Percentiles rank a stretch among this genome's conserved stretches.
Conservation (phyloP, 1,284 basidiomycete genomes). For the Hypsizygus ulmarius region DNA sequence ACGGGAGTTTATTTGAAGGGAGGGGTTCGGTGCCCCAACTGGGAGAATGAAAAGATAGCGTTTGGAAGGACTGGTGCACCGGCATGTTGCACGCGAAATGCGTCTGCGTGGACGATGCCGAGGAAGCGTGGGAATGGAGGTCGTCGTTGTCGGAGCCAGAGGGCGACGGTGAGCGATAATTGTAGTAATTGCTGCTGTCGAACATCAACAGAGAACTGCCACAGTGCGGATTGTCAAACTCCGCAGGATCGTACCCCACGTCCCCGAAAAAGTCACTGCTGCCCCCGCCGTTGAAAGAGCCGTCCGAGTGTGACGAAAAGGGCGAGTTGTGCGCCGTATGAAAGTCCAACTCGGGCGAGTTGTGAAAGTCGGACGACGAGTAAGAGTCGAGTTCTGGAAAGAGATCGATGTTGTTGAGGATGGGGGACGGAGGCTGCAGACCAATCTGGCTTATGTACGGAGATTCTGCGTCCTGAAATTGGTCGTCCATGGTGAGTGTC, state of each 20-base stretch:
- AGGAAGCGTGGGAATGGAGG: slow-evolving; percentile 57
- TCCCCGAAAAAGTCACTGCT: slow-evolving; percentile 34
- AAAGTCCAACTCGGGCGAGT: too few species aligned
- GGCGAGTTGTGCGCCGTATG: too few species aligned
- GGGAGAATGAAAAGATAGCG: slow-evolving; percentile 62
- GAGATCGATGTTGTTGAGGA: slow-evolving; percentile 1
- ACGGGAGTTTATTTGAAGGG: slow-evolving; percentile 56
- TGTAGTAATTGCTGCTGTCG: slow-evolving; percentile 33
- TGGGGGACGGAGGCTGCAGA: slow-evolving; percentile 19
- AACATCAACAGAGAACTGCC: slow-evolving; percentile 54
- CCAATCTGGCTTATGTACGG: slow-evolving; percentile 21
- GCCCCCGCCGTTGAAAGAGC: slow-evolving; percentile 53
- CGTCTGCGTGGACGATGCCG: slow-evolving; percentile 52
- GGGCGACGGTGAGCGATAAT: slow-evolving; percentile 59
- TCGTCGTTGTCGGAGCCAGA: slow-evolving; percentile 47
- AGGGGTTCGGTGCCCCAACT: slow-evolving; percentile 50
- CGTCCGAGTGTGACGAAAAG: slow-evolving; percentile 64
- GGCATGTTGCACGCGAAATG: slow-evolving; percentile 47
- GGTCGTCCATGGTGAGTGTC: slow-evolving; percentile 12
- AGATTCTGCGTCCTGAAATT: not conserved
- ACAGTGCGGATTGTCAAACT: slow-evolving; percentile 59
- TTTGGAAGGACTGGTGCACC: slow-evolving; percentile 56
- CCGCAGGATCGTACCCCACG: slow-evolving; percentile 61
- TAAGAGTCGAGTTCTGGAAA: slow-evolving; percentile 17
- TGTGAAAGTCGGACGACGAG: slow-evolving; percentile 22